A percentile compares a stretch with the other conserved stretches of the same genome.
phyloP scores from a whole-genome alignment of 331 rosid genomes.

The Quercus tomentella region DNA sequence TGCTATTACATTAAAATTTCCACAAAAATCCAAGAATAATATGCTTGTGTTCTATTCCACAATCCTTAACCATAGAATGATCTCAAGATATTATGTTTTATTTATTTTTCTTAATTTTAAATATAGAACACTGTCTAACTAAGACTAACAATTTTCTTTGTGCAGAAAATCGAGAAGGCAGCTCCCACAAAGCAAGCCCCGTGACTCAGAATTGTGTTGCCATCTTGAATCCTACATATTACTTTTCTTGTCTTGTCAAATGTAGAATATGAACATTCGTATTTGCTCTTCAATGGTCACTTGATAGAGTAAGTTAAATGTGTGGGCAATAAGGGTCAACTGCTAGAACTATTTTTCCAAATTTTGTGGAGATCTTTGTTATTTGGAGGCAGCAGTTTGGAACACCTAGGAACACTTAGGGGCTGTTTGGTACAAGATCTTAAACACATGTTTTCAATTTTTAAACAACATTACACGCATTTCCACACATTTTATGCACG shows the following conservation, averaged over 20 bases:
- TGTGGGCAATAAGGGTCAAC: not conserved
- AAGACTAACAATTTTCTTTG: not conserved
- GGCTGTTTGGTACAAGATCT: too few species aligned
- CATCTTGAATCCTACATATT: not conserved
- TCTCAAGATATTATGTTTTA: not conserved
- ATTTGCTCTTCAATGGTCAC: not conserved
- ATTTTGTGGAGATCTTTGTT: not conserved
- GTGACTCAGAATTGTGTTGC: slow-evolving; percentile 19
- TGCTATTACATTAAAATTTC: not conserved
- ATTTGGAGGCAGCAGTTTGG: not conserved
- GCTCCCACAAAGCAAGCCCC: slow-evolving; percentile 37
- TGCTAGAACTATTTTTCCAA: not conserved
- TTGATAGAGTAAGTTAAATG: slow-evolving; percentile 4
- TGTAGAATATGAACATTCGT: not conserved
- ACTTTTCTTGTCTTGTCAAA: not conserved
- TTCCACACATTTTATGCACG: too few species aligned
- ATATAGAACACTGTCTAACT: not conserved
- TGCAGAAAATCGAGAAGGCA: slow-evolving; percentile 50
- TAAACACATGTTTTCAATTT: too few species aligned
- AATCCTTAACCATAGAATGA: not conserved
- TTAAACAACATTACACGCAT: too few species aligned
- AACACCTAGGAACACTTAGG: not conserved
- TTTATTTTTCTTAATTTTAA: not conserved
- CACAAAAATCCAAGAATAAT: not conserved
- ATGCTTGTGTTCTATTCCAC: not conserved